These are phyloP conservation scores for Sicyos baderoa DNA, from an alignment of 306 rosid species.

Conservation along the genomic window DNA sequence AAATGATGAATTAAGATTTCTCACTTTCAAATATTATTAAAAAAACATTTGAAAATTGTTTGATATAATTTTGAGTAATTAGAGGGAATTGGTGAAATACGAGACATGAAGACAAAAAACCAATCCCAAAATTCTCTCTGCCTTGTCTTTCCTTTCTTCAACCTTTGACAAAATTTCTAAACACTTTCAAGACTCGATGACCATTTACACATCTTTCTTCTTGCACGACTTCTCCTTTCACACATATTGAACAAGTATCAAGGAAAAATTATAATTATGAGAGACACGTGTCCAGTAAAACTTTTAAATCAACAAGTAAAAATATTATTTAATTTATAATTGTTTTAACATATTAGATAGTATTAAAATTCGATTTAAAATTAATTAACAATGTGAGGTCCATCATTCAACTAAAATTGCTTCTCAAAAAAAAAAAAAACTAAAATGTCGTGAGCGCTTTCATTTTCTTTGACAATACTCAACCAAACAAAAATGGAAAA, in stretches of 20 bases:
- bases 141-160: slow-evolving; percentile 13
- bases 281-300: neutral
- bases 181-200: slow-evolving; percentile 11
- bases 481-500: no score
- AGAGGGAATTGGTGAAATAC: neutral
- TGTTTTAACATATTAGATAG: neutral
- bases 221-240: neutral
- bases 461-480: no score
- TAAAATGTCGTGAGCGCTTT: no score
- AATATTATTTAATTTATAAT: neutral
- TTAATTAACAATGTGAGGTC: no score
- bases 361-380: no score
- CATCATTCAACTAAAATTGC: no score
- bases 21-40: no score
- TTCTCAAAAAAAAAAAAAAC: no score
- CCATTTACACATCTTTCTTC: neutral
- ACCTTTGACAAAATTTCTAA: slow-evolving; percentile 17
- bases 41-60: no score
- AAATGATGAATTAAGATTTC: no score
- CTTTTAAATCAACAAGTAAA: neutral
- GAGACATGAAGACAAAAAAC: slow-evolving; percentile 24
- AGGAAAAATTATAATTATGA: neutral
- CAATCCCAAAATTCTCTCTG: slow-evolving; percentile 25
- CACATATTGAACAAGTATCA: neutral
- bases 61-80: neutral